These are phyloP conservation scores for Colletotrichum cordylinicola DNA, from an alignment of 2,329 filamentous ascomycete species.

Conservation along the genomic window DNA sequence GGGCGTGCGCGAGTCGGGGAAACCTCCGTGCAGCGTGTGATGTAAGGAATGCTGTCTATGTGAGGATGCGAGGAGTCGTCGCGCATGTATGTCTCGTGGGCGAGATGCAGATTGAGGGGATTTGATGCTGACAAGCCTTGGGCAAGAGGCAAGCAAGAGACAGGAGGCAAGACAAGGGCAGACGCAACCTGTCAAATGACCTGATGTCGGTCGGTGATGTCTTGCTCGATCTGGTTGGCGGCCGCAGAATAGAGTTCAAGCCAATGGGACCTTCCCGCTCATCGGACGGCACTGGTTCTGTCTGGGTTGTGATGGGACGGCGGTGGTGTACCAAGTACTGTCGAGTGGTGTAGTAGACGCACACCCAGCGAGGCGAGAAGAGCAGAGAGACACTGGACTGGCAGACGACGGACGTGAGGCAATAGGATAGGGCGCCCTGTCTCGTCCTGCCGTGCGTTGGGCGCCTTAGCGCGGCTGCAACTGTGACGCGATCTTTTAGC, in stretches of 20 bases:
- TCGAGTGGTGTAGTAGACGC: not conserved
- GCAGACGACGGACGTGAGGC: not conserved
- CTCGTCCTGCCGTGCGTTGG: not conserved
- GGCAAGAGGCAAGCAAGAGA: not conserved
- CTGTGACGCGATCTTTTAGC: not conserved
- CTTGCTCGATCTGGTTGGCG: slow-evolving; percentile 11
- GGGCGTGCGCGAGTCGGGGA: not conserved
- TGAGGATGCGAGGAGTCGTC: not conserved
- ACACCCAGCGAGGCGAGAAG: not conserved
- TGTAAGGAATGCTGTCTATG: not conserved
- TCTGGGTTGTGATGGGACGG: not conserved
- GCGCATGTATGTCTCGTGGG: not conserved
- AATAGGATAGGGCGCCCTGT: not conserved
- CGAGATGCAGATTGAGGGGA: not conserved
- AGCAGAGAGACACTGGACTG: not conserved
- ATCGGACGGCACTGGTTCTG: not conserved
- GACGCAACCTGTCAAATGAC: slow-evolving; percentile 15
- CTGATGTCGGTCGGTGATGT: slow-evolving; percentile 1
- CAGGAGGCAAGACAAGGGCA: slow-evolving; percentile 10
- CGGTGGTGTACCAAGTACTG: not conserved
- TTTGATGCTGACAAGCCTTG: not conserved
- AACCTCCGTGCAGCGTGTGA: not conserved
- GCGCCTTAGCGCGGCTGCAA: slow-evolving; percentile 8
- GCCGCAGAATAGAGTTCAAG: slow-evolving; percentile 16
- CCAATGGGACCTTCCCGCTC: slow-evolving; percentile 17